Evolutionary conservation across 2,329 filamentous ascomycete species (phyloP).

Genomic region (Grosmannia huntii): DNA sequence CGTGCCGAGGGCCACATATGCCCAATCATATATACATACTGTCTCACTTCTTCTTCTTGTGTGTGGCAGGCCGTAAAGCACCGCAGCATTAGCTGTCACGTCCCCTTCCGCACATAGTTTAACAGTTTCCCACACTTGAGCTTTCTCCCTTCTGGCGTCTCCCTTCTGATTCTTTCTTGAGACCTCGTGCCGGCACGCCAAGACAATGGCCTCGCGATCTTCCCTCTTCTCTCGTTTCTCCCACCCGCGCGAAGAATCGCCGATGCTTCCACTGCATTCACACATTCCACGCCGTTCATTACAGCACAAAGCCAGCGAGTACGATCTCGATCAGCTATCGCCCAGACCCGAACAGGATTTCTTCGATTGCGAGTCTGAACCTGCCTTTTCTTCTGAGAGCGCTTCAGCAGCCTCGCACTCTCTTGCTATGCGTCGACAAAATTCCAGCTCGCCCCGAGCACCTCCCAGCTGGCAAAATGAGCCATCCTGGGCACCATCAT

Average conservation of each 20-base stretch:
- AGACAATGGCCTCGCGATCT: not conserved
- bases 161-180: not conserved
- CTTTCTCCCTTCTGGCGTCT: not conserved
- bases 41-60: no score
- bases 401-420: not conserved
- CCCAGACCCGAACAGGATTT: conserved; percentile 17
- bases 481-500: not conserved
- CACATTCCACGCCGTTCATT: conserved; percentile 11
- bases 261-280: conserved; percentile 18
- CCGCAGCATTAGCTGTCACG: not conserved
- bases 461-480: conserved; percentile 3
- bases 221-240: conserved; percentile 20
- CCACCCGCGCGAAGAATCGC: conserved; percentile 13
- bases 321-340: conserved; percentile 21
- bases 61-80: not conserved
- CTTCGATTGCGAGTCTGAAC: conserved; percentile 8
- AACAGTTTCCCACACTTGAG: not conserved
- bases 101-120: not conserved
- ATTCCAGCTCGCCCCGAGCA: not conserved
- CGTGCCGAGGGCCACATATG: no score
- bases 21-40: no score
- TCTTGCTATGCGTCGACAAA: conserved; percentile 1
- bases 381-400: not conserved
- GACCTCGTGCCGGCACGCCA: not conserved
- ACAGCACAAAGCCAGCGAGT: conserved; percentile 20